These are phyloP conservation scores for Mycena amicta DNA, from an alignment of 768 basidiomycete species.

Conservation along the genomic window DNA sequence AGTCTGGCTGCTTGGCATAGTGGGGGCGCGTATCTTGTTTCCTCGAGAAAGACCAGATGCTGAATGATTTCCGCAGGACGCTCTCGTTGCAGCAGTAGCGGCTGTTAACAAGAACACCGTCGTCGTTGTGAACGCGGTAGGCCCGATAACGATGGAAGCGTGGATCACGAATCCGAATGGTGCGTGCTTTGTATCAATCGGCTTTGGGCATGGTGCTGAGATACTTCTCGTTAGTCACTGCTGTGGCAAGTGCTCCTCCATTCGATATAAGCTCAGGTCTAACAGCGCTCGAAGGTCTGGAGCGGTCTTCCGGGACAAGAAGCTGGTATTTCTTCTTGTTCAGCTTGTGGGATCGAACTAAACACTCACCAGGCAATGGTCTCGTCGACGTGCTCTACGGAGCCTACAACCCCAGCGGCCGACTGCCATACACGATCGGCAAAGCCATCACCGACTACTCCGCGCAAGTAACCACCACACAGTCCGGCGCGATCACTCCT, in stretches of 20 bases:
- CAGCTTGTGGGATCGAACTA: background rate
- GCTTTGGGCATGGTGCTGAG: background rate
- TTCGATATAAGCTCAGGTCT: too few species aligned
- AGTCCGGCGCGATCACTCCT: slow-evolving; percentile 40
- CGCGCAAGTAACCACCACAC: slow-evolving; percentile 48
- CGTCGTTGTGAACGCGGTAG: slow-evolving; percentile 69
- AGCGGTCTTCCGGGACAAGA: slow-evolving; percentile 65
- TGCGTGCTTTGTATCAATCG: slow-evolving; percentile 21
- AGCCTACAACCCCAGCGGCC: slow-evolving; percentile 53
- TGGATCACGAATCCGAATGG: slow-evolving; percentile 62
- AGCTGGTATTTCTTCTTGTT: slow-evolving; percentile 41
- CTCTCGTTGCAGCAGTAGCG: slow-evolving; percentile 54
- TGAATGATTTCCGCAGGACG: too few species aligned
- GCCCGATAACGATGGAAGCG: slow-evolving; percentile 56
- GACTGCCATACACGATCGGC: slow-evolving; percentile 56
- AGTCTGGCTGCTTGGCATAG: slow-evolving; percentile 54
- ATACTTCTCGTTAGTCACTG: slow-evolving; percentile 31
- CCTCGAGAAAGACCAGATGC: too few species aligned
- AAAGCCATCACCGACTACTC: slow-evolving; percentile 58
- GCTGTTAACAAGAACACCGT: slow-evolving; percentile 59
- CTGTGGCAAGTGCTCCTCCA: slow-evolving; percentile 35
- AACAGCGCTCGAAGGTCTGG: slow-evolving; percentile 40
- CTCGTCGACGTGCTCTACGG: slow-evolving; percentile 64
- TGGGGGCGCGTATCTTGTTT: slow-evolving; percentile 38
- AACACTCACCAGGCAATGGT: slow-evolving; percentile 46